Conservation (phyloP, 129 eudicot species). For the Daucus carota region DH1_v3.0 NC_030381.2:54777001-54777500, state of each 20-base stretch:
- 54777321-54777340: constrained; percentile 73
- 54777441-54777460: not conserved
- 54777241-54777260: not conserved
- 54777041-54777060: constrained; percentile 83
- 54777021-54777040: constrained; percentile 36
- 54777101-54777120: constrained; percentile 87
- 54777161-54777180: constrained; percentile 63
- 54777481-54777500: not conserved
- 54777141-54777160: constrained; percentile 65
- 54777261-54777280: not conserved
- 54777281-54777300: not conserved
- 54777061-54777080: constrained; percentile 92
- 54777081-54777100: constrained; percentile 64
- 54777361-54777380: constrained; percentile 67
- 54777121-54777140: constrained; percentile 82
- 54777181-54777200: constrained; percentile 71
- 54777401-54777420: constrained; percentile 84
- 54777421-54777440: constrained; percentile 40
- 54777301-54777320: constrained; percentile 76
- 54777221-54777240: not conserved
- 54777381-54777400: constrained; percentile 79
- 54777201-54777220: constrained; percentile 41
- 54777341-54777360: constrained; percentile 56
- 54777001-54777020: not conserved
- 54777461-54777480: not conserved